phyloP scores from a whole-genome alignment of 2,329 filamentous ascomycete species.

The Hymenoscyphus albidus region DNA sequence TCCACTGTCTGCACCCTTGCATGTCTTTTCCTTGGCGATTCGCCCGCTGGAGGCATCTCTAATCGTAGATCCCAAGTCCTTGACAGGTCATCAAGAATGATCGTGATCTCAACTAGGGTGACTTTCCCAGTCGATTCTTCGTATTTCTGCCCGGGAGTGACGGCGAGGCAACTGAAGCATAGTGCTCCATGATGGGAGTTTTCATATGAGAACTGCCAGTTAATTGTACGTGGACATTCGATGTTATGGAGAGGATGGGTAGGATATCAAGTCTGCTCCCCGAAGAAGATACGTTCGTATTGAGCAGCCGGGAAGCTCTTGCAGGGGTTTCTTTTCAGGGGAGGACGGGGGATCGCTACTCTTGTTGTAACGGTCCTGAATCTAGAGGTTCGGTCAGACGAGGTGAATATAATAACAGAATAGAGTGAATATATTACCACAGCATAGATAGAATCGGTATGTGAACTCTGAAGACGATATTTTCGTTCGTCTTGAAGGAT shows the following conservation, averaged over 20 bases:
- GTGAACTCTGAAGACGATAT: neutral
- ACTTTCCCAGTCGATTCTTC: neutral
- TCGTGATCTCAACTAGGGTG: neutral
- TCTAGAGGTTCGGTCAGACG: neutral
- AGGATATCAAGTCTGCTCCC: neutral
- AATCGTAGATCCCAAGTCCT: constrained; percentile 13
- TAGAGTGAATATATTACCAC: neutral
- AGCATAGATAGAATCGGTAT: neutral
- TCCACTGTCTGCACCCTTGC: neutral
- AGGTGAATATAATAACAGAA: neutral
- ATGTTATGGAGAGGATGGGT: too few relatives aligned
- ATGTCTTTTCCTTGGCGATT: constrained; percentile 9
- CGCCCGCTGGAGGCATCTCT: neutral
- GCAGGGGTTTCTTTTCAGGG: neutral
- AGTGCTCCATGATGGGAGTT: neutral
- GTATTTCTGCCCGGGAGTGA: neutral
- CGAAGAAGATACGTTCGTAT: neutral
- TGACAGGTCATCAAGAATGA: constrained; percentile 11
- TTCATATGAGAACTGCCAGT: neutral
- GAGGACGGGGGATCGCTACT: too few relatives aligned
- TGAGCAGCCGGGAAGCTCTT: neutral
- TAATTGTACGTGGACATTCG: neutral
- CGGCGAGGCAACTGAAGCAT: neutral
- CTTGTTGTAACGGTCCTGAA: too few relatives aligned
- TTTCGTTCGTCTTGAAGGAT: neutral